A percentile compares a stretch with the other conserved stretches of the same genome.
Evolutionary conservation across 2,329 filamentous ascomycete species (phyloP).

Genomic region (Mycosphaerella sp.): DNA sequence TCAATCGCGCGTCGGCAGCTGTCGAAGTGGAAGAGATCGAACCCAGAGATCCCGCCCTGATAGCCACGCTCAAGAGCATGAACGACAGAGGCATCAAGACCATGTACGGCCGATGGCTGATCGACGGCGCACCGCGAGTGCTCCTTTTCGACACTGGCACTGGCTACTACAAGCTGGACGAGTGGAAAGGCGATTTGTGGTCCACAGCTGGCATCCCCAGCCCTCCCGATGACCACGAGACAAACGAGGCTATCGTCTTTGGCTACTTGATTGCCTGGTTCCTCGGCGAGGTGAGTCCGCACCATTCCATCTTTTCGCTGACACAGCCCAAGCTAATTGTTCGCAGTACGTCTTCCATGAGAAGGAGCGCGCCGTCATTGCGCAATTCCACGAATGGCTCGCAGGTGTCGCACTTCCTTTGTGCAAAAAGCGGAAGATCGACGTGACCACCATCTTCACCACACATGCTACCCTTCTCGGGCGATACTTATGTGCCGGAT

Average conservation of each 20-base stretch:
- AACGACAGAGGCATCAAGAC: slow-evolving; percentile 82
- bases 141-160: slow-evolving; percentile 92
- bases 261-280: slow-evolving; percentile 98
- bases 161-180: slow-evolving; percentile 81
- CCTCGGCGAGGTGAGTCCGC: slow-evolving; percentile 71
- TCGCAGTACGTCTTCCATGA: slow-evolving; percentile 85
- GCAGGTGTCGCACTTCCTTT: slow-evolving; percentile 88
- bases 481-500: slow-evolving; percentile 92
- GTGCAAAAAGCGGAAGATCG: slow-evolving; percentile 88
- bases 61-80: slow-evolving; percentile 85
- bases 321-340: slow-evolving; percentile 12
- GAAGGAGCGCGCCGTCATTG: slow-evolving; percentile 85
- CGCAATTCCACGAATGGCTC: slow-evolving; percentile 98
- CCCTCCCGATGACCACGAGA: slow-evolving; percentile 84
- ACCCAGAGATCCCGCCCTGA: slow-evolving; percentile 71
- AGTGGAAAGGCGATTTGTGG: slow-evolving; percentile 98
- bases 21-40: slow-evolving; percentile 94
- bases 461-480: slow-evolving; percentile 94
- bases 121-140: slow-evolving; percentile 90
- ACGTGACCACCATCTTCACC: slow-evolving; percentile 96
- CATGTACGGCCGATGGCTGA: slow-evolving; percentile 93
- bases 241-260: slow-evolving; percentile 95
- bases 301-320: not conserved
- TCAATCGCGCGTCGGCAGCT: slow-evolving; percentile 88
- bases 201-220: slow-evolving; percentile 88